phyloP scores from a whole-genome alignment of 2,329 filamentous ascomycete genomes.

The Penicillium sp. region DNA sequence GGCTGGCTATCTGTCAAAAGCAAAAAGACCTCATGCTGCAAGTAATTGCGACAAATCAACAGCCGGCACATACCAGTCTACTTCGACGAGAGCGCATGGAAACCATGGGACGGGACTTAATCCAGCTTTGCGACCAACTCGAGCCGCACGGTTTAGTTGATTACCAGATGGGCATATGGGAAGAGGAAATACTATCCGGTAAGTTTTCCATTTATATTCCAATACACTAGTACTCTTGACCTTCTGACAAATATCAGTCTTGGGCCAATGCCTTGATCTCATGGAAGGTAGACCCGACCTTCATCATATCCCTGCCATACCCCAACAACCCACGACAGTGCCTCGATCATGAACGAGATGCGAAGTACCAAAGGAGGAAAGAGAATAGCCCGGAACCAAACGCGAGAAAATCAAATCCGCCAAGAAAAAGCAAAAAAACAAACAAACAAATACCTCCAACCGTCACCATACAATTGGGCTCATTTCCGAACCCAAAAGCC shows the following conservation, averaged over 20 bases:
- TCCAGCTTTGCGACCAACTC: slow-evolving; percentile 78
- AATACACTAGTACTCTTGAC: background rate
- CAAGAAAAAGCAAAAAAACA: background rate
- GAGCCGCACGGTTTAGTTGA: slow-evolving; percentile 93
- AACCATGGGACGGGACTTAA: slow-evolving; percentile 77
- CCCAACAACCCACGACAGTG: slow-evolving; percentile 21
- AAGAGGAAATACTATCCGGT: slow-evolving; percentile 86
- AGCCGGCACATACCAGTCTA: slow-evolving; percentile 58
- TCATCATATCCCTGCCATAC: slow-evolving; percentile 21
- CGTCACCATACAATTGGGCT: background rate
- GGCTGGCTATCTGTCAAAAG: slow-evolving; percentile 78
- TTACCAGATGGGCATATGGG: slow-evolving; percentile 95
- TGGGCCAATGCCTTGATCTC: slow-evolving; percentile 55
- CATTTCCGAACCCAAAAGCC: background rate
- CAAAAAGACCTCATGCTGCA: slow-evolving; percentile 72
- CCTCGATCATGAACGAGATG: slow-evolving; percentile 26
- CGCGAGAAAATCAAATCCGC: background rate
- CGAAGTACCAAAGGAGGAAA: background rate
- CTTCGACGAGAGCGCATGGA: slow-evolving; percentile 69
- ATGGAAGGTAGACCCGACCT: slow-evolving; percentile 43
- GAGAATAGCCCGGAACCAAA: too few relatives aligned
- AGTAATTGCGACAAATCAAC: slow-evolving; percentile 58
- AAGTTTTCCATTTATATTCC: slow-evolving; percentile 41
- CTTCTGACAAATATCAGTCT: slow-evolving; percentile 41
- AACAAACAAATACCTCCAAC: background rate